Percentiles rank a stretch among this genome's conserved stretches.
Evolutionary conservation across 768 basidiomycete genomes (phyloP).

Genomic region (Suillus variegatus): DNA sequence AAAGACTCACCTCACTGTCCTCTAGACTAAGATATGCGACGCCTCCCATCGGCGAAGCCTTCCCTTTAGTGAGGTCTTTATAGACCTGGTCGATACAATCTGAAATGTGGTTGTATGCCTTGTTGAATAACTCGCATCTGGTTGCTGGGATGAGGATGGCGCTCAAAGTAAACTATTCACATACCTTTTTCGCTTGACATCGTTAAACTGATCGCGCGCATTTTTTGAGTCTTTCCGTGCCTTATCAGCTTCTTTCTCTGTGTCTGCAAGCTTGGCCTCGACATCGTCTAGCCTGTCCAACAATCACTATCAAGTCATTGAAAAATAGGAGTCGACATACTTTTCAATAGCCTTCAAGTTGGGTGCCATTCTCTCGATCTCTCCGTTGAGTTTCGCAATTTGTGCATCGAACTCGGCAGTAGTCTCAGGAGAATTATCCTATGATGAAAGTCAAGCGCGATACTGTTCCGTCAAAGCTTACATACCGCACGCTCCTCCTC

Average conservation of each 20-base stretch:
- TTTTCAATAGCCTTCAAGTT: slow-evolving; percentile 96
- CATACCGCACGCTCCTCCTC: slow-evolving; percentile 74
- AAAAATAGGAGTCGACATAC: slow-evolving; percentile 39
- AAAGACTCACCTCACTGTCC: slow-evolving; percentile 80
- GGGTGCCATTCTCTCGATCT: slow-evolving; percentile 93
- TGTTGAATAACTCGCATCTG: slow-evolving; percentile 86
- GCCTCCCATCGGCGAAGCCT: slow-evolving; percentile 91
- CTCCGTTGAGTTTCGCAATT: slow-evolving; percentile 67
- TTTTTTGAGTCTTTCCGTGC: slow-evolving; percentile 86
- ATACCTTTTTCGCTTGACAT: slow-evolving; percentile 80
- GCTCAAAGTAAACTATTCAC: slow-evolving; percentile 14
- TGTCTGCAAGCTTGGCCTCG: slow-evolving; percentile 80
- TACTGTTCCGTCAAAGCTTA: background rate
- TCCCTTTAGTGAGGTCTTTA: slow-evolving; percentile 96
- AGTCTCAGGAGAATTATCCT: slow-evolving; percentile 65
- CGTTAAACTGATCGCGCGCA: slow-evolving; percentile 91
- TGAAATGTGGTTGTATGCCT: slow-evolving; percentile 94
- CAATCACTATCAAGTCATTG: background rate
- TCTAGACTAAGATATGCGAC: slow-evolving; percentile 96
- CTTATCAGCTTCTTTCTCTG: slow-evolving; percentile 90
- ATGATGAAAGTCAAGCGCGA: slow-evolving; percentile 7
- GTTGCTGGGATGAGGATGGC: slow-evolving; percentile 4
- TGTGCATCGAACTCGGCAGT: slow-evolving; percentile 74
- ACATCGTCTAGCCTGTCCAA: slow-evolving; percentile 74
- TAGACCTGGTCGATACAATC: slow-evolving; percentile 95